phyloP scores from a whole-genome alignment of 805 yeast genomes.

The Lachancea thermotolerans region DNA sequence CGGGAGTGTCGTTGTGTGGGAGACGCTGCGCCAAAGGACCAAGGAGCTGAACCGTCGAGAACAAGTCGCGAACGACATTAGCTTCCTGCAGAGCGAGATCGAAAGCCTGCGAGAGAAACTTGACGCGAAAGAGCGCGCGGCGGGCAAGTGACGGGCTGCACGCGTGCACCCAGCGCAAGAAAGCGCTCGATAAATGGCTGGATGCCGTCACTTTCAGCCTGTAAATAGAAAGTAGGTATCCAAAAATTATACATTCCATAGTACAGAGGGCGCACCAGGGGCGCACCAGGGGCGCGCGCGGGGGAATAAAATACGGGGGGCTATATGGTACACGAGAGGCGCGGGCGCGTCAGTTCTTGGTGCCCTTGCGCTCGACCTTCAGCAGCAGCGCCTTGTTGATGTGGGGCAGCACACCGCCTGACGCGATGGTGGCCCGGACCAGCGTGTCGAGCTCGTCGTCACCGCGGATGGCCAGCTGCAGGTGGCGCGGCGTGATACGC shows the following conservation, averaged over 20 bases:
- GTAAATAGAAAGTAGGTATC: background rate
- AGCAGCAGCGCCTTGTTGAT: conserved; percentile 75
- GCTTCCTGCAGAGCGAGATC: conserved; percentile 63
- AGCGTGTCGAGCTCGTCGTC: conserved; percentile 95
- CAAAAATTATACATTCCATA: conserved; percentile 7
- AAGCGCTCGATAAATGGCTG: no score
- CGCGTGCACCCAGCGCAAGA: no score
- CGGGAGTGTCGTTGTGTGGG: conserved; percentile 66
- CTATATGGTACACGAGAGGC: conserved; percentile 3
- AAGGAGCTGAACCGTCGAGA: conserved; percentile 59
- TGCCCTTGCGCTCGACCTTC: conserved; percentile 50
- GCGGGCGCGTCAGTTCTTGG: conserved; percentile 7
- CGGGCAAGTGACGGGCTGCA: no score
- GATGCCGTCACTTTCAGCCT: no score
- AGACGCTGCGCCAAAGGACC: conserved; percentile 58
- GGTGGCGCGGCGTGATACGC: conserved; percentile 96
- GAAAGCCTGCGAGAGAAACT: conserved; percentile 39
- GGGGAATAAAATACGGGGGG: background rate
- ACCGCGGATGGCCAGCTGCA: conserved; percentile 95
- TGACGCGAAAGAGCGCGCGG: background rate
- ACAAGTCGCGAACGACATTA: conserved; percentile 64
- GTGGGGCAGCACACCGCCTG: conserved; percentile 97
- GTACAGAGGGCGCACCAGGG: conserved; percentile 2
- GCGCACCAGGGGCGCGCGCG: background rate
- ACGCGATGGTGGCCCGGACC: conserved; percentile 92